Conservation (phyloP, 257 asterid species). For the Coffea canephora region DNA sequence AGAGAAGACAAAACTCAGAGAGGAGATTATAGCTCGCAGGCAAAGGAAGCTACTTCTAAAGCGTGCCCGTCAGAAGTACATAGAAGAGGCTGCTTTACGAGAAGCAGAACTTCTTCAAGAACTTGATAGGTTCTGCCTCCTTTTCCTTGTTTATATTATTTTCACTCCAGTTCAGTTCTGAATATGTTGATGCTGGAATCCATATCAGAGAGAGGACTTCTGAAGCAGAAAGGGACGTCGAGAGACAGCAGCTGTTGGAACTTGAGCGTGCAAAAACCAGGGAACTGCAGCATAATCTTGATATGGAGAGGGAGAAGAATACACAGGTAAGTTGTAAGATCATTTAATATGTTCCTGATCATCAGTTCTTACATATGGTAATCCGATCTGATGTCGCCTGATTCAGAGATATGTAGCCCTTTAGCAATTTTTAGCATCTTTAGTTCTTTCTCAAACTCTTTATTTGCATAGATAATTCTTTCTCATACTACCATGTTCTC, state of each 20-base stretch:
- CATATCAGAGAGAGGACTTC: conserved; percentile 61
- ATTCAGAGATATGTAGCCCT: neutral
- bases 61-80: conserved; percentile 64
- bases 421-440: neutral
- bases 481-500: neutral
- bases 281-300: conserved; percentile 88
- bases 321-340: conserved; percentile 63
- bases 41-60: conserved; percentile 73
- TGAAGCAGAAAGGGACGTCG: conserved; percentile 88
- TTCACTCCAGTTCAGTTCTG: neutral
- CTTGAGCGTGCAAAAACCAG: conserved; percentile 87
- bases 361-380: neutral
- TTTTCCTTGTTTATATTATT: conserved; percentile 8
- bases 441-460: neutral
- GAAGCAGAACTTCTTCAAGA: conserved; percentile 88
- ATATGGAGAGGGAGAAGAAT: conserved; percentile 92
- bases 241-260: conserved; percentile 80
- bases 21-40: conserved; percentile 78
- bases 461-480: neutral
- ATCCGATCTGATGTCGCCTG: neutral
- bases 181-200: conserved; percentile 1
- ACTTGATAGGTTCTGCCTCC: conserved; percentile 63
- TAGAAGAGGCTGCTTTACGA: conserved; percentile 85
- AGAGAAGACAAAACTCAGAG: conserved; percentile 74
- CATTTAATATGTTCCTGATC: conserved; percentile 1